phyloP scores from a whole-genome alignment of 108 stramenopile genomes.

The Fistulifera pelliculosa region DNA sequence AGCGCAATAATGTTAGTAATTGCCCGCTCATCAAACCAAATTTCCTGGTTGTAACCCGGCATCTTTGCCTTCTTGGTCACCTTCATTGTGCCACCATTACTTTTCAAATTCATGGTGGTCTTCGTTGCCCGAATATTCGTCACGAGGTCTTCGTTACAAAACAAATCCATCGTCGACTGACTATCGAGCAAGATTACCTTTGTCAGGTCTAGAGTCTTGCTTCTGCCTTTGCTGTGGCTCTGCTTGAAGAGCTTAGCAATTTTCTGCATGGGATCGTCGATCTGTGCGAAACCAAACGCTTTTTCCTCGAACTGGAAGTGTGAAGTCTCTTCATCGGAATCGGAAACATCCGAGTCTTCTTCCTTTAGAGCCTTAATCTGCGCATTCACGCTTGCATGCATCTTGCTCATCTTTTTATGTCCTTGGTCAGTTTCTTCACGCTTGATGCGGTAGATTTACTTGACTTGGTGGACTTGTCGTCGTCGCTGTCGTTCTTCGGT shows the following conservation, averaged over 20 bases:
- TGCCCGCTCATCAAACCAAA: conserved; percentile 14
- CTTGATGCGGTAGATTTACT: not conserved
- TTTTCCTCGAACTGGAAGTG: not conserved
- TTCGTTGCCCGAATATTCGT: conserved; percentile 17
- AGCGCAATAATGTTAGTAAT: conserved; percentile 25
- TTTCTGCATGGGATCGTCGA: not conserved
- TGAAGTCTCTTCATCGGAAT: conserved; percentile 9
- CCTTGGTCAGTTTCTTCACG: not conserved
- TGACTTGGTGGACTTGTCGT: not conserved
- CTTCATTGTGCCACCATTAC: conserved; percentile 17
- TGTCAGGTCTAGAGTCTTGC: not conserved
- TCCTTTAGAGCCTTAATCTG: not conserved
- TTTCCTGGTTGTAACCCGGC: conserved; percentile 15
- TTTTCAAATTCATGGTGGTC: conserved; percentile 7
- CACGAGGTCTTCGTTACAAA: conserved; percentile 18
- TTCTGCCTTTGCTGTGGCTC: not conserved
- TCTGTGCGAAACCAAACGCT: not conserved
- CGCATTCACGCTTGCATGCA: not conserved
- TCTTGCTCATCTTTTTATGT: conserved; percentile 1
- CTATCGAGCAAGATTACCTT: conserved; percentile 24
- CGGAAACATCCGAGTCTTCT: not conserved
- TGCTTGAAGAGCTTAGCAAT: not conserved
- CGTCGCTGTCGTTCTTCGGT: not conserved
- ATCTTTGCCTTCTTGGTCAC: conserved; percentile 17
- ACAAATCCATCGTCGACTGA: conserved; percentile 21